Conservation (phyloP, 164 flowering plant species). For the Vitis cinerea region DNA sequence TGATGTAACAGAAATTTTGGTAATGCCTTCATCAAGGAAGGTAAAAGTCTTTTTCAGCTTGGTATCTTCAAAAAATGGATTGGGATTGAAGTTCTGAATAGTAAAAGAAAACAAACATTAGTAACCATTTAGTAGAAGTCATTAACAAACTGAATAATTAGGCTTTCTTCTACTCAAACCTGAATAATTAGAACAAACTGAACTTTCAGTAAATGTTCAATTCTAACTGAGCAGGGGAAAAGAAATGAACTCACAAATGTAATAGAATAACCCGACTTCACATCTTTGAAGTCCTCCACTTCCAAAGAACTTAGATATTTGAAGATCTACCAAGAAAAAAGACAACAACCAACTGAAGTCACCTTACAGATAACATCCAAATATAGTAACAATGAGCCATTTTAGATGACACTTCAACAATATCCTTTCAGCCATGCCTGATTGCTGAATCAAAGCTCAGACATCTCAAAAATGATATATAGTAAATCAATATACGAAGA, state of each 20-base stretch:
- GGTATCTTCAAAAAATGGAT: slow-evolving; percentile 49
- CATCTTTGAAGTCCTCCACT: slow-evolving; percentile 81
- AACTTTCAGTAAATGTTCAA: background rate
- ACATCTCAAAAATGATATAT: background rate
- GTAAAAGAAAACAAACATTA: slow-evolving; percentile 1
- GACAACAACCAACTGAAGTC: background rate
- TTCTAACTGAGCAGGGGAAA: background rate
- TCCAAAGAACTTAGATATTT: slow-evolving; percentile 72
- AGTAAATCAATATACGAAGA: background rate
- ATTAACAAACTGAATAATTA: background rate
- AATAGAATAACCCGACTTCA: slow-evolving; percentile 80
- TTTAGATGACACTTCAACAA: background rate
- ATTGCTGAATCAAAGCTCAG: background rate
- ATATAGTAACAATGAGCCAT: background rate
- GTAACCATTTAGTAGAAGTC: background rate
- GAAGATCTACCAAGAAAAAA: slow-evolving; percentile 51
- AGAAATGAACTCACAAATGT: slow-evolving; percentile 65
- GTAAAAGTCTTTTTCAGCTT: slow-evolving; percentile 44
- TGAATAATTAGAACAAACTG: background rate
- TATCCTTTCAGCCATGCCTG: background rate
- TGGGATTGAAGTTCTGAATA: slow-evolving; percentile 43
- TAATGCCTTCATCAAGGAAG: slow-evolving; percentile 46
- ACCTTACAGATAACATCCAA: no score
- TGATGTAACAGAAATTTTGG: slow-evolving; percentile 41
- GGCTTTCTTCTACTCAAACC: background rate